These are phyloP conservation scores for Aspergillus sp. DNA, from an alignment of 2,329 filamentous ascomycete species.

Conservation along the genomic window DNA sequence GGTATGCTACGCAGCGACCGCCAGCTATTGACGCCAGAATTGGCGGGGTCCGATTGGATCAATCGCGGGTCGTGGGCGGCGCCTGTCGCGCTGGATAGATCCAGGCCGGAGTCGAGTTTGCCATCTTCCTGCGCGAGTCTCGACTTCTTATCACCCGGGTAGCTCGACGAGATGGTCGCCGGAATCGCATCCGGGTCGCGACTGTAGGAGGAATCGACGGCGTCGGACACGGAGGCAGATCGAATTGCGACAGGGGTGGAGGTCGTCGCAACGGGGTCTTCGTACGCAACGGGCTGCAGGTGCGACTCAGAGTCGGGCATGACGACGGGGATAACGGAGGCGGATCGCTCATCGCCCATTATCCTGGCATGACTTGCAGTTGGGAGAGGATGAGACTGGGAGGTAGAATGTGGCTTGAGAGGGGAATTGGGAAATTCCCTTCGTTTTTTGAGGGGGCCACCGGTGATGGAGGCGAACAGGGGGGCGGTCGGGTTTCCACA, in stretches of 20 bases:
- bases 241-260: slow-evolving; percentile 23
- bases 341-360: slow-evolving; percentile 32
- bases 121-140: slow-evolving; percentile 8
- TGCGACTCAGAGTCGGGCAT: slow-evolving; percentile 27
- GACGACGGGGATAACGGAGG: slow-evolving; percentile 24
- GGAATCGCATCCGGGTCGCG: slow-evolving; percentile 25
- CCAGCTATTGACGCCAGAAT: slow-evolving; percentile 22
- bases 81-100: neutral
- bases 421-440: neutral
- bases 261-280: slow-evolving; percentile 24
- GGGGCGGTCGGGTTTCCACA: slow-evolving; percentile 1
- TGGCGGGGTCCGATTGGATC: slow-evolving; percentile 15
- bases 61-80: slow-evolving; percentile 1
- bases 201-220: slow-evolving; percentile 21
- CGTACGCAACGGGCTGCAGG: slow-evolving; percentile 25
- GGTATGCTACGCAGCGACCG: slow-evolving; percentile 37
- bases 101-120: slow-evolving; percentile 12
- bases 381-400: slow-evolving; percentile 1
- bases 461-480: neutral
- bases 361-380: slow-evolving; percentile 35
- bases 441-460: neutral
- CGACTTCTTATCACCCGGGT: slow-evolving; percentile 3
- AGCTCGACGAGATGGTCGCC: slow-evolving; percentile 23
- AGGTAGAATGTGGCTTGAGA: neutral
- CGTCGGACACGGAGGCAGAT: slow-evolving; percentile 28